Evolutionary conservation across 75 land plant genomes (phyloP).

Genomic region (Ceratopteris richardii): DNA sequence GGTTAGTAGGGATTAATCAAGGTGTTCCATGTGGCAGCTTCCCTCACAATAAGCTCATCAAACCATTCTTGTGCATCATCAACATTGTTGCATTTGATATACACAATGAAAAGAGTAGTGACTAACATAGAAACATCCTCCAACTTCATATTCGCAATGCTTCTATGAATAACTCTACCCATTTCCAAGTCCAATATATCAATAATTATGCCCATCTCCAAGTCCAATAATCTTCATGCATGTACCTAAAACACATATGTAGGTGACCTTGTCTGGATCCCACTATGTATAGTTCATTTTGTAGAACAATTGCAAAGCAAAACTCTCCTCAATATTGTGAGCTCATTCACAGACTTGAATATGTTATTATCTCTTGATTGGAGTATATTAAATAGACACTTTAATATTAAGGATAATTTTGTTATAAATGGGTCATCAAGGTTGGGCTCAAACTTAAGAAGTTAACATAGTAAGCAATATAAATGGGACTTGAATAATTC

Average conservation of each 20-base stretch:
- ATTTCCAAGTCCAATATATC: slow-evolving; percentile 4
- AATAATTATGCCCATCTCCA: too few species aligned
- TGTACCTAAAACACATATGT: slow-evolving; percentile 5
- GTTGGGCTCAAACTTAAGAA: too few species aligned
- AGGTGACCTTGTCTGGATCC: slow-evolving; percentile 1
- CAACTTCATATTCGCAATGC: neutral
- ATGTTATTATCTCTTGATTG: too few species aligned
- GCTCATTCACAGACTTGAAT: too few species aligned
- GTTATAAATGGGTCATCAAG: slow-evolving; percentile 30
- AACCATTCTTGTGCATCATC: slow-evolving; percentile 33
- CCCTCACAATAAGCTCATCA: slow-evolving; percentile 36
- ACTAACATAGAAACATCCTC: neutral
- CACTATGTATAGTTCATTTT: slow-evolving; percentile 8
- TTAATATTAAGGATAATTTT: too few species aligned
- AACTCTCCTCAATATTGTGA: slow-evolving; percentile 17
- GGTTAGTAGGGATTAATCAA: slow-evolving; percentile 47
- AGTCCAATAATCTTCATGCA: neutral
- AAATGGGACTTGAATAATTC: too few species aligned
- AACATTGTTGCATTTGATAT: slow-evolving; percentile 38
- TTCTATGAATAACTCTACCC: slow-evolving; percentile 3
- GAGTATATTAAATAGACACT: too few species aligned
- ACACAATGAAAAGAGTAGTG: slow-evolving; percentile 38
- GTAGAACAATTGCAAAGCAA: slow-evolving; percentile 17
- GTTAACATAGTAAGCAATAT: too few species aligned
- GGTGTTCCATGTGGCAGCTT: slow-evolving; percentile 54